Conservation (phyloP, 345 rosid species). For the Eucalyptus polybractea region DNA sequence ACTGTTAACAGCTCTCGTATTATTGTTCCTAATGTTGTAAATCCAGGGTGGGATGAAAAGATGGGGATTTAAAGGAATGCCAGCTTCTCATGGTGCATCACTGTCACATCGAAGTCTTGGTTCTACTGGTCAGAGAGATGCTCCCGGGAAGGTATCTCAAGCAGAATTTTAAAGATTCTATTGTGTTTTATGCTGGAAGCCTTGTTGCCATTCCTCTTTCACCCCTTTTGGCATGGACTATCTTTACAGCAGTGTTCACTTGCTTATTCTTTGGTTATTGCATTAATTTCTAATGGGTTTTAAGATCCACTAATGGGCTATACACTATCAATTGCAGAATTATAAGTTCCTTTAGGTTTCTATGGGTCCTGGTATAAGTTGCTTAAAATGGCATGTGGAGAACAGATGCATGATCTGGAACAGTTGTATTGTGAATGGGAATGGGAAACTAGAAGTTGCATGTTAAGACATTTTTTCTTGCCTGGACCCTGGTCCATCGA, state of each 20-base stretch:
- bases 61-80: conserved; percentile 37
- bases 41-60: conserved; percentile 89
- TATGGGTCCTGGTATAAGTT: not conserved
- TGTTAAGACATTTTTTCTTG: not conserved
- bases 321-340: not conserved
- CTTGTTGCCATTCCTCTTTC: not conserved
- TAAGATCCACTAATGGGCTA: not conserved
- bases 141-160: conserved; percentile 70
- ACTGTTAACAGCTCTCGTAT: not conserved
- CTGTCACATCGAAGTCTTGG: conserved; percentile 64
- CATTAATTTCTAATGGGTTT: not conserved
- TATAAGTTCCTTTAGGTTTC: not conserved
- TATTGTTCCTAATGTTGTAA: not conserved
- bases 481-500: not conserved
- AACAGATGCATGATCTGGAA: not conserved
- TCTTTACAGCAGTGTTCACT: not conserved
- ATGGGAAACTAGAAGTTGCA: not conserved
- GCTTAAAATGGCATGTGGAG: not conserved
- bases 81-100: conserved; percentile 83
- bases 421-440: not conserved
- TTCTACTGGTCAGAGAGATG: conserved; percentile 97
- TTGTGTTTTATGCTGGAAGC: not conserved
- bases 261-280: not conserved
- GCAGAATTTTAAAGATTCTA: not conserved
- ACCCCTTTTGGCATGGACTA: not conserved